phyloP scores from a whole-genome alignment of 177 flowering plant genomes.

The Vitis hybrid region DNA sequence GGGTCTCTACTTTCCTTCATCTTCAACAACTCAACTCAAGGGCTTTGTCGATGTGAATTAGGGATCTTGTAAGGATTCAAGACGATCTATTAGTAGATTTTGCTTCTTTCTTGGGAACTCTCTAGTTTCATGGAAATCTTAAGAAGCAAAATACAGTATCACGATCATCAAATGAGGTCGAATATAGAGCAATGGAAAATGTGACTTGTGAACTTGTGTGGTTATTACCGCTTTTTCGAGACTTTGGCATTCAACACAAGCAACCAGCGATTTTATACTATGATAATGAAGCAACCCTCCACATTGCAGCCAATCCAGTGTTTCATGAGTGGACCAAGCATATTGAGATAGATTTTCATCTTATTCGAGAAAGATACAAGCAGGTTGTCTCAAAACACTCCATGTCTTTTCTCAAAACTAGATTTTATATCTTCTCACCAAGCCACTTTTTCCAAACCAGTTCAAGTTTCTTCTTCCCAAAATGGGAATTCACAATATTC shows the following conservation, averaged over 20 bases:
- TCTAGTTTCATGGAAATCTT: background rate
- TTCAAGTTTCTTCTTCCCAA: too few relatives aligned
- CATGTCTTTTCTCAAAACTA: too few relatives aligned
- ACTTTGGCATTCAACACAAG: background rate
- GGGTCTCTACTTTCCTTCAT: too few relatives aligned
- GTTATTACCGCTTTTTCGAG: background rate
- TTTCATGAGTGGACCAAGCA: background rate
- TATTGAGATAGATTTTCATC: too few relatives aligned
- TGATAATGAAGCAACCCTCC: background rate
- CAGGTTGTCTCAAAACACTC: too few relatives aligned
- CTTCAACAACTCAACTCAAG: too few relatives aligned
- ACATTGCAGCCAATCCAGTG: background rate
- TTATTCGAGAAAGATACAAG: too few relatives aligned
- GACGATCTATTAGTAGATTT: background rate
- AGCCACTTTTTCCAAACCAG: too few relatives aligned
- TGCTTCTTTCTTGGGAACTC: background rate
- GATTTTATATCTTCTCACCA: too few relatives aligned
- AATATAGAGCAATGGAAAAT: background rate
- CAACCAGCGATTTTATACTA: background rate
- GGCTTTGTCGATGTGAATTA: background rate
- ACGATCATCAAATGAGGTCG: background rate
- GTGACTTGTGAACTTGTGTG: background rate
- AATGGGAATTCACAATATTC: too few relatives aligned
- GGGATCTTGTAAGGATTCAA: background rate
- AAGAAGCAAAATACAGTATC: background rate